These are phyloP conservation scores for Peronospora destructor DNA, from an alignment of 352 stramenopile species.

Conservation along the genomic window DNA sequence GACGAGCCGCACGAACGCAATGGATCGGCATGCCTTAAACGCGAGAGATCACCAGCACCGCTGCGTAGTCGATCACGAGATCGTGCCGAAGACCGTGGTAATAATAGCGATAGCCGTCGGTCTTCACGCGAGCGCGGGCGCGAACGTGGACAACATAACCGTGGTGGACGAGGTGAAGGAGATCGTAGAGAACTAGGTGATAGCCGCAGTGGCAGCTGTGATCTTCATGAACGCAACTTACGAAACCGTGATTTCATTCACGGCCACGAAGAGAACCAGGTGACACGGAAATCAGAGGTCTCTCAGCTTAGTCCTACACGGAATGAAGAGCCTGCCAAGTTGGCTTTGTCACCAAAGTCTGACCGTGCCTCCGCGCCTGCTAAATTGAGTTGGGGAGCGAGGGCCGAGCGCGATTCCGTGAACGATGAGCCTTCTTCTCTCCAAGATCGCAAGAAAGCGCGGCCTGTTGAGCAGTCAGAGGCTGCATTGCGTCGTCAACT, in stretches of 20 bases:
- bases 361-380: constrained; percentile 10
- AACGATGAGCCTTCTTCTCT: constrained; percentile 18
- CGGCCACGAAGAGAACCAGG: constrained; percentile 16
- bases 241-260: constrained; percentile 17
- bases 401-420: constrained; percentile 12
- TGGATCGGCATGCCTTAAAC: constrained; percentile 24
- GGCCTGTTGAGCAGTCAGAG: constrained; percentile 50
- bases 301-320: constrained; percentile 12
- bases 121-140: constrained; percentile 19
- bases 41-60: constrained; percentile 23
- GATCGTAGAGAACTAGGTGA: constrained; percentile 20
- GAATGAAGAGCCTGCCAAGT: constrained; percentile 18
- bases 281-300: constrained; percentile 8
- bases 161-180: constrained; percentile 22
- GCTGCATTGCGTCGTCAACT: constrained; percentile 61
- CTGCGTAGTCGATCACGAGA: constrained; percentile 39
- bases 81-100: constrained; percentile 22
- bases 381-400: constrained; percentile 14
- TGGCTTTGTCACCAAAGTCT: constrained; percentile 10
- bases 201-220: constrained; percentile 21
- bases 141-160: constrained; percentile 22
- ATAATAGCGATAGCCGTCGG: constrained; percentile 19
- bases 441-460: constrained; percentile 41
- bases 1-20: constrained; percentile 23
- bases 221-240: constrained; percentile 21